Percentiles rank a stretch among this genome's conserved stretches.
Evolutionary conservation across 345 rosid species (phyloP).

Genomic region (Rhizophora apiculata): DNA sequence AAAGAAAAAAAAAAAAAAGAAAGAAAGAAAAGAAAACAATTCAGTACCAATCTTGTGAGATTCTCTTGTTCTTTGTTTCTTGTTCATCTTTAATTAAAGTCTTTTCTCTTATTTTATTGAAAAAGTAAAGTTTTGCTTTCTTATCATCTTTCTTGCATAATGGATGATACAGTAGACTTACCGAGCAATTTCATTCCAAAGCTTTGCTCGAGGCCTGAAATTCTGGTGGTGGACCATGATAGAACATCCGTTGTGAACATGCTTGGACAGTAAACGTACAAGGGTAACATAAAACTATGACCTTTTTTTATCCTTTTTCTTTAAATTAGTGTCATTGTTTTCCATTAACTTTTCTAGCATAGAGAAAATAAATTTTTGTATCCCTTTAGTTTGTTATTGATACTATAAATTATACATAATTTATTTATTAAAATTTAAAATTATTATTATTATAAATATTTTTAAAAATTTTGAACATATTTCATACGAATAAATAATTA

Average conservation of each 20-base stretch:
- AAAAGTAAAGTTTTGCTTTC: background rate
- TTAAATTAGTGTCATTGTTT: background rate
- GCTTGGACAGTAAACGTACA: conserved; percentile 31
- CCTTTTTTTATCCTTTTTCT: background rate
- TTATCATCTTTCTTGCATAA: background rate
- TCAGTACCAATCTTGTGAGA: no score
- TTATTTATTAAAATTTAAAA: no score
- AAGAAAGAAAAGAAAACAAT: no score
- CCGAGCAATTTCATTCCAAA: conserved; percentile 18
- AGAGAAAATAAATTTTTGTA: background rate
- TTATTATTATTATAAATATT: no score
- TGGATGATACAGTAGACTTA: background rate
- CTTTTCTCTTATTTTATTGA: background rate
- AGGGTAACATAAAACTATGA: conserved; percentile 23
- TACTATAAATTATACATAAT: background rate
- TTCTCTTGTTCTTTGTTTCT: no score
- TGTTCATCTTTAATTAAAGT: background rate
- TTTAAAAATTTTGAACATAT: no score
- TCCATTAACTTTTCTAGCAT: background rate
- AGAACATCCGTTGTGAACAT: conserved; percentile 24
- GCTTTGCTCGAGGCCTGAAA: conserved; percentile 27
- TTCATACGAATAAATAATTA: no score
- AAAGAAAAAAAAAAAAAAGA: no score
- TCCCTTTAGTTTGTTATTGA: background rate
- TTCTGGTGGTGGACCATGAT: conserved; percentile 44